These are phyloP conservation scores for Ilyonectria robusta DNA, from an alignment of 2,329 filamentous ascomycete species.

Conservation along the genomic window DNA sequence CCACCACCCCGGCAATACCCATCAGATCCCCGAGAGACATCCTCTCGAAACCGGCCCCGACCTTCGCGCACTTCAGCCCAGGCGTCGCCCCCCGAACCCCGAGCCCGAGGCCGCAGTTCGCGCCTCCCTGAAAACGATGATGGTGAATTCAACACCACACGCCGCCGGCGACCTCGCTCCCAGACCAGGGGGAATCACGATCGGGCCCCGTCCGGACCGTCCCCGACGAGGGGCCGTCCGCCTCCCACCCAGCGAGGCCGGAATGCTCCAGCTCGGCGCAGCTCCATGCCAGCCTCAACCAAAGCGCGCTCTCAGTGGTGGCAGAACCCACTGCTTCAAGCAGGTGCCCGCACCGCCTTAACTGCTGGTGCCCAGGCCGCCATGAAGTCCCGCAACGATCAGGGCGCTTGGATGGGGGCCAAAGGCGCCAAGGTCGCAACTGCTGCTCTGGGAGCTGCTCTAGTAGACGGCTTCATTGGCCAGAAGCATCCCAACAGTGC, in stretches of 20 bases:
- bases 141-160: slow-evolving; percentile 34
- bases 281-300: slow-evolving; percentile 52
- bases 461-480: slow-evolving; percentile 62
- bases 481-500: slow-evolving; percentile 50
- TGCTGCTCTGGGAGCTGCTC: slow-evolving; percentile 63
- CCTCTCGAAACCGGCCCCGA: slow-evolving; percentile 30
- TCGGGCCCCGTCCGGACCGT: slow-evolving; percentile 27
- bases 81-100: slow-evolving; percentile 32
- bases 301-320: slow-evolving; percentile 50
- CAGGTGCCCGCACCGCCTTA: slow-evolving; percentile 62
- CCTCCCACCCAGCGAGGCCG: slow-evolving; percentile 38
- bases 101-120: slow-evolving; percentile 32
- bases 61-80: slow-evolving; percentile 32
- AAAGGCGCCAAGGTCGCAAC: slow-evolving; percentile 65
- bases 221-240: slow-evolving; percentile 44
- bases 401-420: slow-evolving; percentile 62
- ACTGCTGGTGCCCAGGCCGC: slow-evolving; percentile 64
- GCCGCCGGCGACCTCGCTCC: slow-evolving; percentile 42
- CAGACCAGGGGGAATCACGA: slow-evolving; percentile 39
- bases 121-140: slow-evolving; percentile 33
- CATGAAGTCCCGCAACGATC: slow-evolving; percentile 61
- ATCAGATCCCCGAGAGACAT: slow-evolving; percentile 19
- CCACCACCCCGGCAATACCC: slow-evolving; percentile 17
- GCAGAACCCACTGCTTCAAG: slow-evolving; percentile 56
- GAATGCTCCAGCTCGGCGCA: slow-evolving; percentile 44